phyloP scores from a whole-genome alignment of 2,329 filamentous ascomycete genomes.

The Chaetomium olivaceum region DNA sequence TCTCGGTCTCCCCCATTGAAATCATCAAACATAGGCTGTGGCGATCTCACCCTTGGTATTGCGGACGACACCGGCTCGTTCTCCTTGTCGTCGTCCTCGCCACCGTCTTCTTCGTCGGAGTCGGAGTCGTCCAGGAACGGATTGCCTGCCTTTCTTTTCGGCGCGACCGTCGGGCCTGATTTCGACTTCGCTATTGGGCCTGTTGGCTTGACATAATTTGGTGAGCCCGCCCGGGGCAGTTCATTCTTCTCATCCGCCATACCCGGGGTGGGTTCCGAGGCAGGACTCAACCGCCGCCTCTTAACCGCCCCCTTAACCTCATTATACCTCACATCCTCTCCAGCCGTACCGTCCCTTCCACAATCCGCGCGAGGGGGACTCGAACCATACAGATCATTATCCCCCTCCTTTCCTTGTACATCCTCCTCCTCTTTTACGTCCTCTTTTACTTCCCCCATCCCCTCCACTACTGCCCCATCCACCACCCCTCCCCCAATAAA shows the following conservation, averaged over 20 bases:
- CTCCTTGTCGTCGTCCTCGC: constrained; percentile 20
- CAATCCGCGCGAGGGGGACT: neutral
- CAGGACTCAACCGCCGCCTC: constrained; percentile 44
- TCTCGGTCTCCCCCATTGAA: neutral
- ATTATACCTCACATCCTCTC: constrained; percentile 40
- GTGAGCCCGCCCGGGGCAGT: neutral
- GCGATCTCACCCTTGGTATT: constrained; percentile 28
- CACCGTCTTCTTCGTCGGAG: constrained; percentile 54
- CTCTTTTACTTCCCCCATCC: neutral
- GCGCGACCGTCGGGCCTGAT: constrained; percentile 19
- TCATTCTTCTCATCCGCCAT: neutral
- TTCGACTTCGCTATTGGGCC: neutral
- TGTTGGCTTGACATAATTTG: neutral
- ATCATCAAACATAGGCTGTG: constrained; percentile 11
- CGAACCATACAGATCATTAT: constrained; percentile 25
- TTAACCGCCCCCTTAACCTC: constrained; percentile 43
- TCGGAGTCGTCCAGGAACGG: constrained; percentile 76
- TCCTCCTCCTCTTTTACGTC: neutral
- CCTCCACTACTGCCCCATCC: neutral
- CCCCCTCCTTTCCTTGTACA: constrained; percentile 12
- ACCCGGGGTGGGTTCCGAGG: neutral
- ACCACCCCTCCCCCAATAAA: constrained; percentile 44
- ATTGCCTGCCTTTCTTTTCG: constrained; percentile 45
- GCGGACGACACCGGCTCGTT: constrained; percentile 3
- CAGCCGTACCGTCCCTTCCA: neutral